Evolutionary conservation across 208 protist species (phyloP), one percentile per base, ranked within the genome.

Genomic region (Eutreptiella sp.): DNA sequence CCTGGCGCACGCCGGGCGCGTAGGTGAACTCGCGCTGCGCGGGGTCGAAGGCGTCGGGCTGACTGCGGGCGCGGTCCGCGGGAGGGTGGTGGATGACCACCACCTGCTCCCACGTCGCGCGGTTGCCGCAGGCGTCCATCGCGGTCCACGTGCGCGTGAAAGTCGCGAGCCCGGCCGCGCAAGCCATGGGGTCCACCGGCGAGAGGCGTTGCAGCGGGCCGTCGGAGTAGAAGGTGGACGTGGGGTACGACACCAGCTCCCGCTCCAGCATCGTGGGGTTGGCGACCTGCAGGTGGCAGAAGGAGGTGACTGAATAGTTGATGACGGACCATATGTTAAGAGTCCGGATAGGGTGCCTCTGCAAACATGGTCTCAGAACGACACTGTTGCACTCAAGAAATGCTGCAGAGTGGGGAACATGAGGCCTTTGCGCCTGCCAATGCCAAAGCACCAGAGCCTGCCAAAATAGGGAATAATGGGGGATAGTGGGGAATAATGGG

Each of bases 111-210:
- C n/a, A 48, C 11, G n/a, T 21, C 43, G 19, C 28, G 43, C 43
- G n/a, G 43, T 48, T 48, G 19, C 43, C 43, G 21, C 43, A 39
- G 14, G 36, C 36, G n/a, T 39, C 36, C 36, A 39, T 39, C 36
- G 36, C n/a, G 14, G 36, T 39, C 36, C 36, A 39, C 14, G 36
- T 39, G 14, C 36, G 11, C 14, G 11, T 39, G 14, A 39, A 39
- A 11, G 14, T 39, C 36, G 36, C 36, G n/a, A 39, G 14, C 14
- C 36, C 36, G 14, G 11, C 36, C 36, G n/a, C 36, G 14, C 36
- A 19, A n/a, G 14, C 11, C 36, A 39, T n/a, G n/a, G n/a, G n/a
- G n/a, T n/a, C n/a, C 36, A 39, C 14, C 36, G 14, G 11, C 36
- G 36, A 19, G 14, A 19, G 36, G 14, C 14, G 14, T 39, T 11